phyloP scores from a whole-genome alignment of 2,329 filamentous ascomycete genomes.

The Talaromyces sp. region DNA sequence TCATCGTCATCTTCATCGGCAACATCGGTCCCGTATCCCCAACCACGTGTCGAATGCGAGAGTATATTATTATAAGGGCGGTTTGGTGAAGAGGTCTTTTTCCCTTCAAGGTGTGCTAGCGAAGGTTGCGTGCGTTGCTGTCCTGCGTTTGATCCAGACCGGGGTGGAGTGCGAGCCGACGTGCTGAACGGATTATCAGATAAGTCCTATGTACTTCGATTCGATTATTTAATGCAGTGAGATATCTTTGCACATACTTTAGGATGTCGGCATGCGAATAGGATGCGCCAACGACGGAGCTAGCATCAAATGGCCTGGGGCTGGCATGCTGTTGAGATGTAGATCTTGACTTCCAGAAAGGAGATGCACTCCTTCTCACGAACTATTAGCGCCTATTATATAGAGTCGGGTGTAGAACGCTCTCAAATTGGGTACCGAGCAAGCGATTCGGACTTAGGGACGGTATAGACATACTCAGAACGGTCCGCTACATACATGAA shows the following conservation, averaged over 20 bases:
- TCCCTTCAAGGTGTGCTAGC: constrained; percentile 43
- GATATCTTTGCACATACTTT: constrained; percentile 61
- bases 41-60: constrained; percentile 77
- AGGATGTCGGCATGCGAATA: constrained; percentile 96
- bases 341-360: constrained; percentile 73
- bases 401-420: not conserved
- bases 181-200: constrained; percentile 1
- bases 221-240: not conserved
- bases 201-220: not conserved
- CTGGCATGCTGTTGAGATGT: constrained; percentile 53
- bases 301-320: constrained; percentile 59
- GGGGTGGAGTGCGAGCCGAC: constrained; percentile 67
- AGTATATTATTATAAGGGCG: constrained; percentile 78
- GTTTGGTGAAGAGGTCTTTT: constrained; percentile 53
- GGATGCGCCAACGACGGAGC: constrained; percentile 82
- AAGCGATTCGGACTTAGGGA: not conserved
- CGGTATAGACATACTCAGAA: constrained; percentile 34
- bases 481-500: constrained; percentile 30
- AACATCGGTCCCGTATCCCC: constrained; percentile 69
- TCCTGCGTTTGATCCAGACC: constrained; percentile 54
- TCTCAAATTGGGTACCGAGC: not conserved
- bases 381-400: constrained; percentile 21
- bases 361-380: constrained; percentile 64
- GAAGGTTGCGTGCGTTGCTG: constrained; percentile 51
- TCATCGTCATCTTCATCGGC: constrained; percentile 64